A percentile compares a stretch with the other conserved stretches of the same genome.
Conservation (phyloP, 495 filamentous ascomycete genomes). For the Tuber aestivum region DNA sequence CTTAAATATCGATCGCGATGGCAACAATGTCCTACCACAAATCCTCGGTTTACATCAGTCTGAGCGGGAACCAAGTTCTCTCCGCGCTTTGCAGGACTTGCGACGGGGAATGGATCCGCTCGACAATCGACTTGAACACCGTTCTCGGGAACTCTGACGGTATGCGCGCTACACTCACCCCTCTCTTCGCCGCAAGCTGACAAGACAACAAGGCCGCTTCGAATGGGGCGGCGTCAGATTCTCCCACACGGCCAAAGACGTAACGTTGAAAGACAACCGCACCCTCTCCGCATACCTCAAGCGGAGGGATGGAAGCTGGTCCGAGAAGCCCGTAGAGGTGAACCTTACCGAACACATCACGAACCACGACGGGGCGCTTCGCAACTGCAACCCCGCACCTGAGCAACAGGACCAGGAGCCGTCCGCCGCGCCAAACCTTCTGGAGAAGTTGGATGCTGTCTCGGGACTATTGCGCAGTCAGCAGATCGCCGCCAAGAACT, state of each 20-base stretch:
- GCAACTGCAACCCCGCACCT: slow-evolving; percentile 11
- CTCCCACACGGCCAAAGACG: slow-evolving; percentile 23
- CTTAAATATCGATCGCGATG: slow-evolving; percentile 9
- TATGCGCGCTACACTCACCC: slow-evolving; percentile 1
- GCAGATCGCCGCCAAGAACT: slow-evolving; percentile 22
- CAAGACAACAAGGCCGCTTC: slow-evolving; percentile 19
- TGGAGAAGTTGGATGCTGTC: slow-evolving; percentile 27
- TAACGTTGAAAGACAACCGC: slow-evolving; percentile 23
- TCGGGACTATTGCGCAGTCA: slow-evolving; percentile 20
- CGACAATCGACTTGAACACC: slow-evolving; percentile 29
- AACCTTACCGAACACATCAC: slow-evolving; percentile 30
- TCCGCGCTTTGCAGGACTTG: slow-evolving; percentile 32
- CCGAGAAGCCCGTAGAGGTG: slow-evolving; percentile 18
- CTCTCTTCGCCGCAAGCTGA: slow-evolving; percentile 9
- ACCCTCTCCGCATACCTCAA: slow-evolving; percentile 29
- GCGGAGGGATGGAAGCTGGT: slow-evolving; percentile 29
- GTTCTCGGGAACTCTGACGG: slow-evolving; percentile 29
- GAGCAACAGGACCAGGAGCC: background rate
- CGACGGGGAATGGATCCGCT: slow-evolving; percentile 32
- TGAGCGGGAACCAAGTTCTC: slow-evolving; percentile 30
- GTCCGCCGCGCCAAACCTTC: slow-evolving; percentile 11
- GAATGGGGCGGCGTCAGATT: slow-evolving; percentile 26
- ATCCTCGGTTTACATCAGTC: slow-evolving; percentile 34
- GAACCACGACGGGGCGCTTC: slow-evolving; percentile 25
- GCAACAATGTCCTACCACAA: slow-evolving; percentile 21